Evolutionary conservation across 352 stramenopile species (phyloP).

Genomic region (Phytopythium oedochilum): DNA sequence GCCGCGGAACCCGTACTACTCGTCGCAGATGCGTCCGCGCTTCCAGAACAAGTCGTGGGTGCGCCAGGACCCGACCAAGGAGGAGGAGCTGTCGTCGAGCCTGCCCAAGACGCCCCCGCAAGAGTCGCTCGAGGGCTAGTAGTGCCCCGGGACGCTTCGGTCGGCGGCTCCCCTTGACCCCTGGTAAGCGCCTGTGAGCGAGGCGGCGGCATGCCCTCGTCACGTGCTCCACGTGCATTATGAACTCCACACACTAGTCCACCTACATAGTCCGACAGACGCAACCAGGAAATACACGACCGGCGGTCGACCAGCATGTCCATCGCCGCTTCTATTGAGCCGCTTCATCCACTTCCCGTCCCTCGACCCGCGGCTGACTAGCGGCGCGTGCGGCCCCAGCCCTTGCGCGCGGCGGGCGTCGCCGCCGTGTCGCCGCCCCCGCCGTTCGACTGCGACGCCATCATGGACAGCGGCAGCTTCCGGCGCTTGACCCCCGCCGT

Average conservation of each 20-base stretch:
- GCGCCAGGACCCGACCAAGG: slow-evolving; percentile 58
- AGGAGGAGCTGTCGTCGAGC: slow-evolving; percentile 69
- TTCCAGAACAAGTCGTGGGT: slow-evolving; percentile 91
- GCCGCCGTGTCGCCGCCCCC: slow-evolving; percentile 2
- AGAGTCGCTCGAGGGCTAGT: slow-evolving; percentile 34
- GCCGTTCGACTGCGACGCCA: slow-evolving; percentile 43
- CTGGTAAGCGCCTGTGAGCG: too few species aligned
- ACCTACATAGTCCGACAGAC: background rate
- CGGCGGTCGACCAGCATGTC: background rate
- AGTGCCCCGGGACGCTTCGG: background rate
- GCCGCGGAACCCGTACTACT: slow-evolving; percentile 64
- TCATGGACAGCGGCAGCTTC: slow-evolving; percentile 73
- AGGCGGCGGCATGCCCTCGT: too few species aligned
- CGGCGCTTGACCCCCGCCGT: slow-evolving; percentile 28
- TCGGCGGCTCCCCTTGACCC: background rate
- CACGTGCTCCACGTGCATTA: background rate
- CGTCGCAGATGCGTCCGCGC: slow-evolving; percentile 65
- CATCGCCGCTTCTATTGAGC: background rate
- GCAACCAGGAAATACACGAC: background rate
- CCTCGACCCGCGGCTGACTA: too few species aligned
- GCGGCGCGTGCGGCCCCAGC: slow-evolving; percentile 59
- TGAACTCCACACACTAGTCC: background rate
- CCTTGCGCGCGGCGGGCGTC: slow-evolving; percentile 39
- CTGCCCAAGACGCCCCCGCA: slow-evolving; percentile 70
- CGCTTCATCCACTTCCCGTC: too few species aligned